Percentiles rank a stretch among this genome's conserved stretches.
Evolutionary conservation across 257 asterid genomes (phyloP).

Genomic region (Verbascum thapsus): DNA sequence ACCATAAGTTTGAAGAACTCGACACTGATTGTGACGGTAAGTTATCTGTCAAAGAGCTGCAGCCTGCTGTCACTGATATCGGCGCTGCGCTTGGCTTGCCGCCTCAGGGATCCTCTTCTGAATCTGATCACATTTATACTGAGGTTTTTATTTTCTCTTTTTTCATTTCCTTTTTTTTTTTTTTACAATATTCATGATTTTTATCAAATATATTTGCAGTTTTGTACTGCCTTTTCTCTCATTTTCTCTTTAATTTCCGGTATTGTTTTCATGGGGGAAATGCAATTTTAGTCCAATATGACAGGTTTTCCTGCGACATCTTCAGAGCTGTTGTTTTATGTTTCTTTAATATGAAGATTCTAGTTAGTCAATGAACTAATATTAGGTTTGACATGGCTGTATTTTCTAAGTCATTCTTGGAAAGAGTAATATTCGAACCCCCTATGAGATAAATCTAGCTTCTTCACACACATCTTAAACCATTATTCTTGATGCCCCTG

Average conservation of each 20-base stretch:
- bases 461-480: slow-evolving; percentile 28
- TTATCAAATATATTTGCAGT: no score
- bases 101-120: slow-evolving; percentile 66
- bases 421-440: background rate
- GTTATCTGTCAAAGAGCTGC: slow-evolving; percentile 74
- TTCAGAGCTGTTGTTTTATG: background rate
- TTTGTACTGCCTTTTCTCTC: no score
- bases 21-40: slow-evolving; percentile 81
- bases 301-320: no score
- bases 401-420: background rate
- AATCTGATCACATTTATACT: slow-evolving; percentile 74
- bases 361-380: slow-evolving; percentile 2
- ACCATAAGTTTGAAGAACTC: slow-evolving; percentile 78
- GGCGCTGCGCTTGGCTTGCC: slow-evolving; percentile 92
- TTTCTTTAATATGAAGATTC: background rate
- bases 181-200: no score
- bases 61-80: slow-evolving; percentile 82
- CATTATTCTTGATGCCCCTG: slow-evolving; percentile 18
- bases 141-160: slow-evolving; percentile 46
- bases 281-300: no score
- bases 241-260: no score
- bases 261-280: no score
- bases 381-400: background rate
- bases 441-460: slow-evolving; percentile 10
- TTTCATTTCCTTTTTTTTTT: background rate